Conservation (phyloP, 306 rosid species). For the Mucuna pruriens region DNA sequence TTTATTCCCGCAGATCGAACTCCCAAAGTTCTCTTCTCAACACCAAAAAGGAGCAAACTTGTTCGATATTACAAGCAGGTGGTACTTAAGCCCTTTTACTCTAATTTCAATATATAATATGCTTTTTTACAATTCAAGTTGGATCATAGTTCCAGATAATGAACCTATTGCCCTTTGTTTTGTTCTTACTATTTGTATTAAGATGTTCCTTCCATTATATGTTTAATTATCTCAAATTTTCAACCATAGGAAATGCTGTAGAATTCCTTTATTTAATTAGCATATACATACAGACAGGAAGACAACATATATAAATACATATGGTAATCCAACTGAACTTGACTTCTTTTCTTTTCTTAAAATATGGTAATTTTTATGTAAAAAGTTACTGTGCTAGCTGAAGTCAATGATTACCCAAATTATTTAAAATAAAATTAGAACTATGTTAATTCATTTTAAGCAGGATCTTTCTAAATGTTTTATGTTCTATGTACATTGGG, state of each 20-base stretch:
- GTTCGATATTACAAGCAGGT: slow-evolving; percentile 91
- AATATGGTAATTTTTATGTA: not conserved
- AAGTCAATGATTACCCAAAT: not conserved
- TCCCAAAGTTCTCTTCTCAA: slow-evolving; percentile 86
- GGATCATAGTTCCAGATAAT: not conserved
- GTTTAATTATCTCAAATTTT: slow-evolving; percentile 23
- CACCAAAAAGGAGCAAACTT: slow-evolving; percentile 88
- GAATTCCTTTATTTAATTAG: slow-evolving; percentile 10
- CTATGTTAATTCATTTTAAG: not conserved
- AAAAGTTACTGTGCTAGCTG: not conserved
- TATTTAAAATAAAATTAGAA: slow-evolving; percentile 4
- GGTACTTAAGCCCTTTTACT: slow-evolving; percentile 34
- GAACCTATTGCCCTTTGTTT: not conserved
- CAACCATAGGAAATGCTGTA: not conserved
- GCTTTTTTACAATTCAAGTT: slow-evolving; percentile 5
- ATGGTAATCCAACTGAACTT: not conserved
- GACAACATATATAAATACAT: not conserved
- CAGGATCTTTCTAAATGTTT: not conserved
- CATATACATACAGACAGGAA: slow-evolving; percentile 1
- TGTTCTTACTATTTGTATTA: slow-evolving; percentile 29
- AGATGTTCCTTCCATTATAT: slow-evolving; percentile 10
- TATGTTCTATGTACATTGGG: not conserved
- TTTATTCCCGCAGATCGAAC: slow-evolving; percentile 86
- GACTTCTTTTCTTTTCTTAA: not conserved
- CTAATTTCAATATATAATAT: slow-evolving; percentile 16